Base-by-base conservation (phyloP, 257 asterid species). In the Solanum acaule region DNA sequence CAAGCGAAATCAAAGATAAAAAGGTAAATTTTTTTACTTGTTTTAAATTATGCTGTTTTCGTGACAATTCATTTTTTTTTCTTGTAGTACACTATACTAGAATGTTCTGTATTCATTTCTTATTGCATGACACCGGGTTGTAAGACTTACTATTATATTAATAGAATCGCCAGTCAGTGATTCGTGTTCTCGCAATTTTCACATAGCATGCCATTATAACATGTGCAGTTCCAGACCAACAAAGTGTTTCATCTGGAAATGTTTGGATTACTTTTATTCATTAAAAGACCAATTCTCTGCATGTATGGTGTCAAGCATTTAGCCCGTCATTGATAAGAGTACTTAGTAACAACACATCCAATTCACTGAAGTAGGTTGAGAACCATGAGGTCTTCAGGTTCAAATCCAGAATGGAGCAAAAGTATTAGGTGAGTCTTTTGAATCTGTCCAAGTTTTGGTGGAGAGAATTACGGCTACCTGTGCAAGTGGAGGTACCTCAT, bases 1-100 rank as follows among this genome's bases (percentile, higher is more conserved):
- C 99, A 89, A 97, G 99, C 83, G 99, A 97, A 93, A 97, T 97
- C 85, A 97, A 97, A 94, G 99, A 97, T 92, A 97, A 97, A 89
- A 97, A 97, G 99, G 99, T 97, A 88, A 35, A n/a, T n/a, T n/a
- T n/a, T 6, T 6, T 77, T 4, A 37, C 83, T 22, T 75, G 29
- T 35, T 33, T 18, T 44, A 12, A 37, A 35, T 75, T 40, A 37
- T 38, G 83, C 31, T 34, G 46, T 27, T 73, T 75, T 73, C 1
- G 11, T 56, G 65, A 56, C 23, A 23, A 38, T 78, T 77, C 35
- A 78, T n/a, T 14, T 16, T 27, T 14, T 44, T 29, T 79, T 20
- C 25, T 79, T 49, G 67, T 79, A 23, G 8, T 25, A 27, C 84
- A 78, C 25, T 79, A 44, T 79, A 27, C 25, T 44, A 27, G 65